Evolutionary conservation across 176 grass and related monocot species (phyloP).

Genomic region (Elaeis guineensis): DNA sequence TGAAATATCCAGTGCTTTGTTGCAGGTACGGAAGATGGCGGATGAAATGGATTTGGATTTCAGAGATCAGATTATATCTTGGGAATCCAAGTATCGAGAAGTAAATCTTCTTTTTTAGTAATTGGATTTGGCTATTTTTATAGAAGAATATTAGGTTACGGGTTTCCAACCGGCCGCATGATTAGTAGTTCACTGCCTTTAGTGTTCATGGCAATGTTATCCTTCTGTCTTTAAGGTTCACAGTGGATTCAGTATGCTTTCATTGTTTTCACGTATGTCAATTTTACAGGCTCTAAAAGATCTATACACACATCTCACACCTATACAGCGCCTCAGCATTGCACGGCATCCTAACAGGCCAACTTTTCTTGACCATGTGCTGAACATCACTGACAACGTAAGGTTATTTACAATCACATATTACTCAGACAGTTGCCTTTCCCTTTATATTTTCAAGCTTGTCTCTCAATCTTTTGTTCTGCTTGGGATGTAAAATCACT

Average conservation of each 20-base stretch:
- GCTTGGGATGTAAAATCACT: background rate
- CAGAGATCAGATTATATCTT: constrained; percentile 19
- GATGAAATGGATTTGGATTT: constrained; percentile 27
- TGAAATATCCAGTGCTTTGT: background rate
- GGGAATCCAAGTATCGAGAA: constrained; percentile 34
- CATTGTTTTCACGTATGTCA: background rate
- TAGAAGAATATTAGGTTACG: background rate
- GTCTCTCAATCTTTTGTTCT: background rate
- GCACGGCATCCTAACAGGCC: constrained; percentile 45
- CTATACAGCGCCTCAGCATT: constrained; percentile 33
- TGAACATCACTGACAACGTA: constrained; percentile 43
- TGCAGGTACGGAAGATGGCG: constrained; percentile 25
- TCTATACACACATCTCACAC: constrained; percentile 30
- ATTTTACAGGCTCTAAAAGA: constrained; percentile 18
- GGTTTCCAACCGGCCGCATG: background rate
- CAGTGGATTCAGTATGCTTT: background rate
- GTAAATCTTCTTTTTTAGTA: too few relatives aligned
- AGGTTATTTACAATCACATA: too few relatives aligned
- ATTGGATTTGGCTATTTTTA: constrained; percentile 4
- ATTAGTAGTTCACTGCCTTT: too few relatives aligned
- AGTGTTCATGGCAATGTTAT: too few relatives aligned
- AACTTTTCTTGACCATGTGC: constrained; percentile 46
- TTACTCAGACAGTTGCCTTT: background rate
- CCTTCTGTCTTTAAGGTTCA: too few relatives aligned
- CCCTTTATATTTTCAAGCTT: background rate